Evolutionary conservation across 495 filamentous ascomycete species (phyloP).

Genomic region (Neurospora sp.): DNA sequence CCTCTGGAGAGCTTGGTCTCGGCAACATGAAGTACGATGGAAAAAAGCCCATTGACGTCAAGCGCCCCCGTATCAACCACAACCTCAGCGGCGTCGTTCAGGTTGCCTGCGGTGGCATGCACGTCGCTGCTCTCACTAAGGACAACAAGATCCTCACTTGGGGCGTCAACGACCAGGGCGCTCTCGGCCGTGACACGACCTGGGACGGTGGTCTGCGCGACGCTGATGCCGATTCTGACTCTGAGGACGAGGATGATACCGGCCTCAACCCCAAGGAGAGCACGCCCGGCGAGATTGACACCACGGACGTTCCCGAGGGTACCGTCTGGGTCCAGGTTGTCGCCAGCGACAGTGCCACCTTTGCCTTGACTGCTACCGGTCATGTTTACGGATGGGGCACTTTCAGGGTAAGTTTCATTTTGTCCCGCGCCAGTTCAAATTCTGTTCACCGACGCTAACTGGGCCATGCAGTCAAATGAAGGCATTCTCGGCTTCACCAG

Average conservation of each 20-base stretch:
- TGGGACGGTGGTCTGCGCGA: constrained; percentile 50
- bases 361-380: constrained; percentile 55
- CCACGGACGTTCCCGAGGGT: constrained; percentile 32
- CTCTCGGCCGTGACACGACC: constrained; percentile 52
- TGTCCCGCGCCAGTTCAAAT: not conserved
- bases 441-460: constrained; percentile 7
- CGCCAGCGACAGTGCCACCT: constrained; percentile 53
- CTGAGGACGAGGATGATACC: constrained; percentile 26
- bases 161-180: constrained; percentile 61
- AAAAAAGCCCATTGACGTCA: constrained; percentile 46
- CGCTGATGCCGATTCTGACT: constrained; percentile 39
- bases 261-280: constrained; percentile 52
- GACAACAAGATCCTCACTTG: constrained; percentile 59
- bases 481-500: constrained; percentile 62
- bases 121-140: constrained; percentile 48
- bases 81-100: constrained; percentile 49
- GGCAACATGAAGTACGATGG: constrained; percentile 31
- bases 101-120: constrained; percentile 56
- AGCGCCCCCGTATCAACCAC: constrained; percentile 44
- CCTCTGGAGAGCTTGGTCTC: constrained; percentile 45
- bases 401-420: constrained; percentile 43
- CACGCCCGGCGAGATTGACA: constrained; percentile 44
- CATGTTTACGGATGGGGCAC: constrained; percentile 61
- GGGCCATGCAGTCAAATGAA: constrained; percentile 32
- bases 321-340: constrained; percentile 50